These are phyloP conservation scores for Castanopsis chinensis DNA, from an alignment of 306 rosid genomes.

Conservation along the genomic window DNA sequence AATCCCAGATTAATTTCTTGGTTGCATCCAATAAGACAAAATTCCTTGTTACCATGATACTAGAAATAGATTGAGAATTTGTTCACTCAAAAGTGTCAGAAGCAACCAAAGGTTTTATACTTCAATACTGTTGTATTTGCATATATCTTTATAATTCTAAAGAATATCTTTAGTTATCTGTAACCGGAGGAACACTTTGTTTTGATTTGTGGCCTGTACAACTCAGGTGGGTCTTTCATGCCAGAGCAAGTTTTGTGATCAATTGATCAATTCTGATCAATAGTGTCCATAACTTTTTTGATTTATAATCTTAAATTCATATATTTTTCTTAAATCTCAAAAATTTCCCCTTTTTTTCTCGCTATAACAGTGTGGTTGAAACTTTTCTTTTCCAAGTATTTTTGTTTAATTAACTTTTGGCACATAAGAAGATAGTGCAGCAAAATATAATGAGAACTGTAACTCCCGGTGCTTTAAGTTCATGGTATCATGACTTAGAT, in stretches of 20 bases:
- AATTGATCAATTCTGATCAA: no score
- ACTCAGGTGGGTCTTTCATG: not conserved
- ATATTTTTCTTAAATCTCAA: no score
- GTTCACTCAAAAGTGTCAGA: slow-evolving; percentile 1
- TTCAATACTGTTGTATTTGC: not conserved
- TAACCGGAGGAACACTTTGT: no score
- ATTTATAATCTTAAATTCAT: not conserved
- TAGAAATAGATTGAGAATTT: slow-evolving; percentile 13
- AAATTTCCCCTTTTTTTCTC: not conserved
- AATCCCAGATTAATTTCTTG: slow-evolving; percentile 40
- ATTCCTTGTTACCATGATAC: slow-evolving; percentile 10
- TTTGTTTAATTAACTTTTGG: not conserved
- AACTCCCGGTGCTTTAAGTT: no score
- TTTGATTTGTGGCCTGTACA: not conserved
- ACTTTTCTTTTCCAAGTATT: not conserved
- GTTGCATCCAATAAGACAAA: slow-evolving; percentile 41
- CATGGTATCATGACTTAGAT: no score
- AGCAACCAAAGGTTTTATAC: slow-evolving; percentile 14
- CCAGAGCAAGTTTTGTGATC: not conserved
- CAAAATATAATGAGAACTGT: not conserved
- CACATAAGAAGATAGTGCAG: not conserved
- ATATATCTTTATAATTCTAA: not conserved
- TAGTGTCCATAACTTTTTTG: not conserved
- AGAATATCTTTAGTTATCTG: not conserved
- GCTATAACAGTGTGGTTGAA: not conserved